Base-by-base conservation (phyloP, 257 asterid species). In the Forsythia viridissima region DNA sequence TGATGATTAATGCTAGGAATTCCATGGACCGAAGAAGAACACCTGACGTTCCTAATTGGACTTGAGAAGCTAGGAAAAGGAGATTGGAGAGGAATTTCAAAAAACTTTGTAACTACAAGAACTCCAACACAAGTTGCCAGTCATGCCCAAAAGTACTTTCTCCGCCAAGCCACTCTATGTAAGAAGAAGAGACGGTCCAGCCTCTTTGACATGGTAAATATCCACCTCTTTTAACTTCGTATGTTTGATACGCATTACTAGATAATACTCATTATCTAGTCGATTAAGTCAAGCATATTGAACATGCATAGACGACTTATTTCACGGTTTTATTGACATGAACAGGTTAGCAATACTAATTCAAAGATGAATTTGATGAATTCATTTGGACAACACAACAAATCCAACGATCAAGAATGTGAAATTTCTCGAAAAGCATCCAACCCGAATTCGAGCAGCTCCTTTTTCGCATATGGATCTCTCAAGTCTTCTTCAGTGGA, bases 1-100 rank as follows among this genome's bases (percentile, higher is more conserved):
- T 51, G 61, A 51, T 51, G 59, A 52, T 37, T 3, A 57, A 55
- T 55, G 24, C 37, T 48, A 92, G 98, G 98, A 77, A 88, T 90
- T 71, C 88, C 98, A 48, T 93, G 97, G 98, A 90, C 94, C 10
- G 98, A 93, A 80, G 93, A 91, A 82, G 97, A 93, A 77, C 98
- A 93, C 81, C 82, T 89, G 0, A 59, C 72, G 21, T 93, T 93
- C 84, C 83, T 93, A 46, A 38, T 84, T 6, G 98, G 97, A 51
- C 88, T 91, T 3, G 90, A 91, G 71, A 87, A 86, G 80, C 82
- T 83, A 8, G 98, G 98, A 0, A 93, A 90, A 82, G 97, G 98
- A 63, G 97, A 93, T 51, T 92, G 98, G 98, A 90, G 96, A 37
- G 96, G 94, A 71, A 93, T 93, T 75, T 93, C 97, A 69, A 87